A percentile compares a stretch with the other conserved stretches of the same genome.
Evolutionary conservation across 2,329 filamentous ascomycete species (phyloP).

Genomic region (Trichoderma hamatum): DNA sequence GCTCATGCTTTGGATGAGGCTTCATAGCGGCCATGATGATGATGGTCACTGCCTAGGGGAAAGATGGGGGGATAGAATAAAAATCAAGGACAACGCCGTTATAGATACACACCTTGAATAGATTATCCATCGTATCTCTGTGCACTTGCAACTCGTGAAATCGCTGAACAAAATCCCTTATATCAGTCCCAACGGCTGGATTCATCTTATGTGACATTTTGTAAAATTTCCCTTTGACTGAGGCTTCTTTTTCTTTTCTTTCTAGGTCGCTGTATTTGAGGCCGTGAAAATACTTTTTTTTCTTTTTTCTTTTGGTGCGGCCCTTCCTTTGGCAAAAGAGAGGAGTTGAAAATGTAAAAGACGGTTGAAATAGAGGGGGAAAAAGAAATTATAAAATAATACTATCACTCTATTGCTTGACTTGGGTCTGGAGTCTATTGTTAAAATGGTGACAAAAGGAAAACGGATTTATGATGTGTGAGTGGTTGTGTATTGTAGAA

Average conservation of each 20-base stretch:
- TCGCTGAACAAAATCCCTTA: slow-evolving; percentile 52
- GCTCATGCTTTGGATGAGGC: background rate
- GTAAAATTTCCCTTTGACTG: background rate
- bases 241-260: background rate
- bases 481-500: slow-evolving; percentile 7
- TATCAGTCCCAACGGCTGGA: slow-evolving; percentile 34
- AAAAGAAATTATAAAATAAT: background rate
- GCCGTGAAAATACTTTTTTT: background rate
- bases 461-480: background rate
- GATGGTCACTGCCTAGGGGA: background rate
- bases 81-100: background rate
- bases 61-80: background rate
- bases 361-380: background rate
- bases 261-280: background rate
- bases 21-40: background rate
- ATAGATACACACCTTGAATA: slow-evolving; percentile 50
- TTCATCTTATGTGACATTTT: slow-evolving; percentile 26
- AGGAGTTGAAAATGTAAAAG: background rate
- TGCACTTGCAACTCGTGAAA: slow-evolving; percentile 50
- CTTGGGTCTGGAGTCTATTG: background rate
- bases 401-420: background rate
- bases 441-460: background rate
- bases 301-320: background rate
- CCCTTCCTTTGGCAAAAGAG: background rate
- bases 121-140: slow-evolving; percentile 46